Conservation (phyloP, 2,329 filamentous ascomycete species). For the Penicillium sp. region DNA sequence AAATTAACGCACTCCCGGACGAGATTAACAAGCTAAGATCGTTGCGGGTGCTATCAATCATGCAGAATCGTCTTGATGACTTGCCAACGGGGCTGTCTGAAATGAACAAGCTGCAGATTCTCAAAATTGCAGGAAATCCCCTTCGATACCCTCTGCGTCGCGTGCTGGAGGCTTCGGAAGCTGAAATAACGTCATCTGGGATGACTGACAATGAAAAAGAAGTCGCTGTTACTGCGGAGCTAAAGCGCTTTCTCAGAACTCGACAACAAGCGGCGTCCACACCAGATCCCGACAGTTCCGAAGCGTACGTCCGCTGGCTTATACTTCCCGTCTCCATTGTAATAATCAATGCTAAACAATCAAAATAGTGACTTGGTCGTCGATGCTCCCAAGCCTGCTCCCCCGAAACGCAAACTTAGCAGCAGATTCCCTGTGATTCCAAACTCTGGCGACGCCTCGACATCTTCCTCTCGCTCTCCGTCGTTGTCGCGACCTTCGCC, state of each 20-base stretch:
- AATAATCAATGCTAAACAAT: conserved; percentile 11
- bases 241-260: conserved; percentile 57
- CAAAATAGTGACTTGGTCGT: conserved; percentile 64
- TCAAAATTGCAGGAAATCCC: conserved; percentile 88
- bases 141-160: conserved; percentile 75
- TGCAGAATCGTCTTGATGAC: conserved; percentile 81
- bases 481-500: conserved; percentile 62
- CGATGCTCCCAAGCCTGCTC: conserved; percentile 71
- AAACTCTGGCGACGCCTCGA: conserved; percentile 52
- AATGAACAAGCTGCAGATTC: conserved; percentile 82
- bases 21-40: conserved; percentile 79
- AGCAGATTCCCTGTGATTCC: conserved; percentile 60
- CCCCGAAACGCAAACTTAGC: conserved; percentile 51
- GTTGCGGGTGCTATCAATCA: conserved; percentile 82
- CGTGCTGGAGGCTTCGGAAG: conserved; percentile 64
- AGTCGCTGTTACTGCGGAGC: conserved; percentile 57
- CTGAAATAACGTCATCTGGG: conserved; percentile 55
- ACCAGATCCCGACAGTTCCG: conserved; percentile 46
- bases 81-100: conserved; percentile 81
- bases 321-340: neutral
- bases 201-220: conserved; percentile 61
- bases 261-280: conserved; percentile 41
- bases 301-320: conserved; percentile 29
- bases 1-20: conserved; percentile 71
- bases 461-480: conserved; percentile 69